Conservation (phyloP, 139 green algal species). For the Haematococcus lacustris region DNA sequence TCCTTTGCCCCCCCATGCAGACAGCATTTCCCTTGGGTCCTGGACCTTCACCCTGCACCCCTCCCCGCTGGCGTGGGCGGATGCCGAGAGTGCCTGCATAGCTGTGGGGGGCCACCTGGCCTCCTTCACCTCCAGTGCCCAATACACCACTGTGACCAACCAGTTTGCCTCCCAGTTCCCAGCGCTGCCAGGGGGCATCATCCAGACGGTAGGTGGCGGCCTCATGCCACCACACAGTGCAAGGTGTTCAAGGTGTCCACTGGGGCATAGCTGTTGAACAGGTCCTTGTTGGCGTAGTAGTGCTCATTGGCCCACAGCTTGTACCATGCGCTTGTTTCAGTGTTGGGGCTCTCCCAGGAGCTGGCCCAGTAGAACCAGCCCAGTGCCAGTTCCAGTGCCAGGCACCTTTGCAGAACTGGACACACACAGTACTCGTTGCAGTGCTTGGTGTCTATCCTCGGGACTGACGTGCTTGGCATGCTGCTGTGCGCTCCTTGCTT, state of each 20-base stretch:
- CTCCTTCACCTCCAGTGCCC: neutral
- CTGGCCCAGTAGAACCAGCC: neutral
- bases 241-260: neutral
- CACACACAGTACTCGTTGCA: neutral
- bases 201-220: no score
- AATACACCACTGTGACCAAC: neutral
- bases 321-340: no score
- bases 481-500: neutral
- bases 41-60: neutral
- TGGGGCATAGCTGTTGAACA: neutral
- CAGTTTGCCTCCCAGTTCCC: neutral
- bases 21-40: no score
- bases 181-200: neutral
- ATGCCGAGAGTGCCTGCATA: neutral
- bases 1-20: no score
- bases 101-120: conserved; percentile 1
- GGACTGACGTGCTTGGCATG: neutral
- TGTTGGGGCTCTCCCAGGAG: no score
- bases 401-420: neutral
- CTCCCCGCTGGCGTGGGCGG: neutral
- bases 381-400: neutral
- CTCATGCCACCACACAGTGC: no score
- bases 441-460: neutral
- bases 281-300: no score
- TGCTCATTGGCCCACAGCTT: no score